phyloP scores from a whole-genome alignment of 2,329 filamentous ascomycete genomes.

The Aspergillus eucalypticola region DNA sequence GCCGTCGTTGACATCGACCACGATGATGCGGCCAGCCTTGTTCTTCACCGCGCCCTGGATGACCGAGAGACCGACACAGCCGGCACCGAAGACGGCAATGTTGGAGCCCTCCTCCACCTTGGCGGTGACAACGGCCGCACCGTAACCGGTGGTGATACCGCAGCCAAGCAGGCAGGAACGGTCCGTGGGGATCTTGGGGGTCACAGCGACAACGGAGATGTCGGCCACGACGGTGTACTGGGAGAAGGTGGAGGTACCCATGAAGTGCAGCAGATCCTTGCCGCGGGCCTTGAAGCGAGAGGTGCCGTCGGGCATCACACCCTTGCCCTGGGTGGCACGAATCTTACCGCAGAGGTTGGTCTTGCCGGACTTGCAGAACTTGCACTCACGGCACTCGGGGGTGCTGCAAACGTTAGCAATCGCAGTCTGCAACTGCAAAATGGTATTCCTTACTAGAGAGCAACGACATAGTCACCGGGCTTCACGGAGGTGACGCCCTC shows the following conservation, averaged over 20 bases:
- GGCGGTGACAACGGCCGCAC: conserved; percentile 90
- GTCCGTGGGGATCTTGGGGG: conserved; percentile 89
- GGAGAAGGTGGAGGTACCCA: conserved; percentile 98
- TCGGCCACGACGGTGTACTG: conserved; percentile 99
- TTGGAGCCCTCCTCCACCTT: conserved; percentile 87
- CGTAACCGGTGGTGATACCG: conserved; percentile 98
- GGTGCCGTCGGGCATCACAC: conserved; percentile 96
- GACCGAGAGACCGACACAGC: conserved; percentile 92
- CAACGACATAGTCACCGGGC: conserved; percentile 85
- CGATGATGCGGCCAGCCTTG: conserved; percentile 65
- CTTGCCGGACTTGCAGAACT: conserved; percentile 99
- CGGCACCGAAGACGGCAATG: conserved; percentile 90
- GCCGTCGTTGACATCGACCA: conserved; percentile 76
- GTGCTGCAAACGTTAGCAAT: conserved; percentile 62
- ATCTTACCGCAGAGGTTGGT: conserved; percentile 99
- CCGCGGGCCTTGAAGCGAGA: conserved; percentile 93
- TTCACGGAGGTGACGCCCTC: conserved; percentile 95
- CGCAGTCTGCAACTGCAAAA: fast-evolving
- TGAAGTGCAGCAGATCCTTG: conserved; percentile 95
- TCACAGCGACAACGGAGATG: conserved; percentile 95
- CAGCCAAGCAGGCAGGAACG: conserved; percentile 93
- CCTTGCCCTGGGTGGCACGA: conserved; percentile 90
- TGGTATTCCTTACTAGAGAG: conserved; percentile 72
- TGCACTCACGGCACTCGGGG: conserved; percentile 95
- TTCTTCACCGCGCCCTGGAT: conserved; percentile 90